Base-by-base conservation (phyloP, 2,329 filamentous ascomycete species). In the Curvularia eragrostidis region DNA sequence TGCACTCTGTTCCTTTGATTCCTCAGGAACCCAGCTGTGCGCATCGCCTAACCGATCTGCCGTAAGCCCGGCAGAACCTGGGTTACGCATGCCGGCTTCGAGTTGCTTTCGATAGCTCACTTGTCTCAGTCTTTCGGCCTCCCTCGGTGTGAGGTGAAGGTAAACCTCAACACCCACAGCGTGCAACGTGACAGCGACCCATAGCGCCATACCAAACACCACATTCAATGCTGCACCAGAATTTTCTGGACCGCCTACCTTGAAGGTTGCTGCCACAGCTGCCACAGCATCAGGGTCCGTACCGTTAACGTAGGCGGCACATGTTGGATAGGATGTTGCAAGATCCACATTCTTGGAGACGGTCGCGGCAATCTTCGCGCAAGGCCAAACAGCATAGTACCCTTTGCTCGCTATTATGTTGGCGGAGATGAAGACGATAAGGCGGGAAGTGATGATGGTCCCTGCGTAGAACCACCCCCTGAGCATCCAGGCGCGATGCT, bases 61-160 rank as follows among this genome's bases (percentile, higher is more conserved):
- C 18, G 65, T 70, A 44, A 74, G 51, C 3, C 70, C 72, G 3
- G 68, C 66, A 19, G 62, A 68, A 3, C 70, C 70, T 0, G 85
- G 80, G n/a, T 79, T 76, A 42, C 69, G 77, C 71, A 83, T 79
- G 0, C 85, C 85, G 5, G 82, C 80, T 59, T 84, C 83, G 6
- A 85, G 60, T 63, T 88, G 85, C 42, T 81, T 77, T 66, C 85
- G 80, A 63, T 85, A 86, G 5, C 82, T 84, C 1, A 87, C 78
- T n/a, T 79, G 76, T 10, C 85, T 78, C 46, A 88, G 71, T 5
- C 85, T 76, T 43, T 86, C 77, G 1, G 76, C 75, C 64, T 88
- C 85, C 12, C 70, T 78, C 0, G 85, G 83, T 0, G 85, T 88
- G 28, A 74, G 62, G 32, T 70, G 63, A 3, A 74, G 55, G 74